These are phyloP conservation scores for Phytophthora hybrid DNA, from an alignment of 352 stramenopile species.

Conservation along the genomic window DNA sequence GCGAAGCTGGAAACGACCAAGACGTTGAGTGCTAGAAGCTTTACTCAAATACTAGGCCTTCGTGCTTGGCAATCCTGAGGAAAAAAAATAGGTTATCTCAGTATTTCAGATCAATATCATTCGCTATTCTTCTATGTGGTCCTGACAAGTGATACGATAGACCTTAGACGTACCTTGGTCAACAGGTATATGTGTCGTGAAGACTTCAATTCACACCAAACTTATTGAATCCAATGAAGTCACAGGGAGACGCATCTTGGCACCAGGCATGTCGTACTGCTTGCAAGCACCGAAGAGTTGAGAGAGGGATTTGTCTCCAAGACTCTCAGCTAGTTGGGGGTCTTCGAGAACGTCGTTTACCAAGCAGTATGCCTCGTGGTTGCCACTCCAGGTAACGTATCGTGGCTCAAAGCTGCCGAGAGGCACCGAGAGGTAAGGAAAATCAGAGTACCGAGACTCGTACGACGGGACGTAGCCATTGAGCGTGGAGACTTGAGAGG, in stretches of 20 bases:
- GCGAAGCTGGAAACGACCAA: constrained; percentile 17
- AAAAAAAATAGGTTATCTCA: background rate
- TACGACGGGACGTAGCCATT: constrained; percentile 69
- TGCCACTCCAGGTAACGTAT: constrained; percentile 66
- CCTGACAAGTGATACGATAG: background rate
- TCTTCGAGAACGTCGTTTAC: constrained; percentile 72
- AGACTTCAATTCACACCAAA: constrained; percentile 22
- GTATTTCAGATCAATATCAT: constrained; percentile 2
- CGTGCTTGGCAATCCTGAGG: background rate
- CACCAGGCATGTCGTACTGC: constrained; percentile 53
- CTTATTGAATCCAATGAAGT: constrained; percentile 35
- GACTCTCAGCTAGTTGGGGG: constrained; percentile 45
- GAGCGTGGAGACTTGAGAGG: constrained; percentile 56
- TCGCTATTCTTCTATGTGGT: background rate
- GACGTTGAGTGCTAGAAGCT: constrained; percentile 15
- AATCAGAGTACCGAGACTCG: constrained; percentile 78
- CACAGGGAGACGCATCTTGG: constrained; percentile 22
- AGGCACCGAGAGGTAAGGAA: constrained; percentile 70
- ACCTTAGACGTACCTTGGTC: background rate
- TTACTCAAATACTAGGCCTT: background rate
- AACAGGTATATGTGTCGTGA: no score
- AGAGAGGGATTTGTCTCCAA: constrained; percentile 52
- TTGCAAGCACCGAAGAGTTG: constrained; percentile 73
- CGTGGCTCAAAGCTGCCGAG: constrained; percentile 58
- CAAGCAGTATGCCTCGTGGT: constrained; percentile 65